A percentile compares a stretch with the other conserved stretches of the same genome.
Evolutionary conservation across 768 basidiomycete genomes (phyloP).

Genomic region (Brasilioporus rufonigricans): DNA sequence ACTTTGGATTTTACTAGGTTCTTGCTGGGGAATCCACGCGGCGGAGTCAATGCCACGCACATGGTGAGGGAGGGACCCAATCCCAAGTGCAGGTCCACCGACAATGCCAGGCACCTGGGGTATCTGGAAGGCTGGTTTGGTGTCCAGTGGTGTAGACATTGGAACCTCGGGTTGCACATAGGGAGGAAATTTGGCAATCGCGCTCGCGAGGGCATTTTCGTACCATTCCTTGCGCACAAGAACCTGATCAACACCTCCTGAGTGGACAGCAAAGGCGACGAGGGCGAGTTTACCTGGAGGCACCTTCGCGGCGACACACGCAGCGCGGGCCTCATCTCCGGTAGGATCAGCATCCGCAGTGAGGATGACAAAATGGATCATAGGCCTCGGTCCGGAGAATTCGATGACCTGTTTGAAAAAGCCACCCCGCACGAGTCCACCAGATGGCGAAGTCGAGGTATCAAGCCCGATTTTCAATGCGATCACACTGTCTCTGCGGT

Average conservation of each 20-base stretch:
- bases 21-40: too few relatives aligned
- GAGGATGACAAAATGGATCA: slow-evolving; percentile 86
- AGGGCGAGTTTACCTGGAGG: slow-evolving; percentile 73
- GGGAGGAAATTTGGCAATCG: slow-evolving; percentile 62
- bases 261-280: slow-evolving; percentile 87
- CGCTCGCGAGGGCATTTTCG: slow-evolving; percentile 57
- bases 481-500: slow-evolving; percentile 78
- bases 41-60: too few relatives aligned
- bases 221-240: slow-evolving; percentile 86
- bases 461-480: slow-evolving; percentile 76
- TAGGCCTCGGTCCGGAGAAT: slow-evolving; percentile 79
- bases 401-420: slow-evolving; percentile 82
- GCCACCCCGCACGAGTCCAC: slow-evolving; percentile 61
- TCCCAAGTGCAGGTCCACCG: too few relatives aligned
- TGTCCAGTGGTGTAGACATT: slow-evolving; percentile 19
- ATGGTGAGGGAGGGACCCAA: too few relatives aligned
- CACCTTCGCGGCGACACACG: slow-evolving; percentile 79
- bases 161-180: slow-evolving; percentile 35
- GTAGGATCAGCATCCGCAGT: slow-evolving; percentile 81
- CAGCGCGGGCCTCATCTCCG: slow-evolving; percentile 80
- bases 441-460: slow-evolving; percentile 48
- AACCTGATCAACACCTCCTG: slow-evolving; percentile 83
- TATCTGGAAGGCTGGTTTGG: slow-evolving; percentile 26
- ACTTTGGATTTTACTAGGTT: too few relatives aligned
- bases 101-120: too few relatives aligned